Percentiles rank a stretch among this genome's conserved stretches.
phyloP scores from a whole-genome alignment of 1,284 basidiomycete species.

The Ceratobasidium sp. region DNA sequence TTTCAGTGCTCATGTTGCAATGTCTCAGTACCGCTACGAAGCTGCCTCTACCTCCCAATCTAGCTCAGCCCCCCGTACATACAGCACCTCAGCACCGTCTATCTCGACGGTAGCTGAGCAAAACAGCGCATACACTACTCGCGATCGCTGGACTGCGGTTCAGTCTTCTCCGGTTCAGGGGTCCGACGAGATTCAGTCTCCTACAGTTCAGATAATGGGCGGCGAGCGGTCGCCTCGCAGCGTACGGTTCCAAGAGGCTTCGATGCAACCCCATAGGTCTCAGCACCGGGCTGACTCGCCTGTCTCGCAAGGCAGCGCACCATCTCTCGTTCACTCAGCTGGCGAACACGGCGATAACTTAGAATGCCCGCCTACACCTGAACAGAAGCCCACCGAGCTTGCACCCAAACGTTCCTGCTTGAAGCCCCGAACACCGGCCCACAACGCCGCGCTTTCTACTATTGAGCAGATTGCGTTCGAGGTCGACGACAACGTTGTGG shows the following conservation, averaged over 20 bases:
- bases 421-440: neutral
- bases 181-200: neutral
- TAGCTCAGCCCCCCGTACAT: conserved; percentile 4
- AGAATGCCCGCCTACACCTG: conserved; percentile 16
- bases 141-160: conserved; percentile 14
- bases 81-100: neutral
- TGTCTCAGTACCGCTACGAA: conserved; percentile 35
- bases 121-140: neutral
- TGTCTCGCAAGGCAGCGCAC: neutral
- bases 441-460: neutral
- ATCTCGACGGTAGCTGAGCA: neutral
- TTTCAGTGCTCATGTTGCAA: neutral
- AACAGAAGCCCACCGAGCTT: neutral
- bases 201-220: neutral
- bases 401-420: neutral
- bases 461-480: conserved; percentile 19
- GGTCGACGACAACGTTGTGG: neutral
- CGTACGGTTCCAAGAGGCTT: neutral
- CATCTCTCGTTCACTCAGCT: conserved; percentile 20
- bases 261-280: neutral
- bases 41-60: conserved; percentile 18
- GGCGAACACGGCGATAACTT: conserved; percentile 23
- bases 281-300: neutral
- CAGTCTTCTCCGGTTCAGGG: no score
- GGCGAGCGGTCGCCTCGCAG: neutral